phyloP scores from a whole-genome alignment of 345 rosid species.

The Citrus inodora region DNA sequence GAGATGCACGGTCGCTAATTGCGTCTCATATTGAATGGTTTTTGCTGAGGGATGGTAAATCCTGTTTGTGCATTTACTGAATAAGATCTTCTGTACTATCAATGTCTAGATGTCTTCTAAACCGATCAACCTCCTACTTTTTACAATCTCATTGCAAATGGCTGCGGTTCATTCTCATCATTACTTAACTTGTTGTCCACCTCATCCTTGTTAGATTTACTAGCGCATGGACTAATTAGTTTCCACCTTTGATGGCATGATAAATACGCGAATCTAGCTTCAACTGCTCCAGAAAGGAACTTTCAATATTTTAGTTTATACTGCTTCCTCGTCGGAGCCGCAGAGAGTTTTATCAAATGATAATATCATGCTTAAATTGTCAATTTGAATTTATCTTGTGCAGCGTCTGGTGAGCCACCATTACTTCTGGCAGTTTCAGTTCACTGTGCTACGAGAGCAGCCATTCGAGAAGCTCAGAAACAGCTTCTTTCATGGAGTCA shows the following conservation, averaged over 20 bases:
- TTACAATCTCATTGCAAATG: not conserved
- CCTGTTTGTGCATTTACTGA: not conserved
- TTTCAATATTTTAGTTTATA: too few relatives aligned
- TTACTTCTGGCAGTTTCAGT: constrained; percentile 75
- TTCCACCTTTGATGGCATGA: too few relatives aligned
- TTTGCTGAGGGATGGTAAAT: not conserved
- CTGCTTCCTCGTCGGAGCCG: not conserved
- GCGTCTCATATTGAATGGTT: too few relatives aligned
- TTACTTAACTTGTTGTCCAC: not conserved
- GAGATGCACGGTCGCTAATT: not conserved
- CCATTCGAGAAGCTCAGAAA: constrained; percentile 65
- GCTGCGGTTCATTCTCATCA: not conserved
- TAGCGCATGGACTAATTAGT: not conserved
- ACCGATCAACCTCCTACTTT: not conserved
- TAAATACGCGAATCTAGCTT: too few relatives aligned
- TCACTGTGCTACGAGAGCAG: constrained; percentile 79
- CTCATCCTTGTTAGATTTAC: not conserved
- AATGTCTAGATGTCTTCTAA: not conserved
- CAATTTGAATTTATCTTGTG: constrained; percentile 1
- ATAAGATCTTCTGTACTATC: not conserved
- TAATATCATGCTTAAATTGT: not conserved
- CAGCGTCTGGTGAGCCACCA: constrained; percentile 96
- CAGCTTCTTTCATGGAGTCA: constrained; percentile 55
- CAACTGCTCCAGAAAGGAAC: too few relatives aligned
- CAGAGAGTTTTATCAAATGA: too few relatives aligned